Percentiles rank a stretch among this genome's conserved stretches.
Evolutionary conservation across 768 basidiomycete genomes (phyloP).

Genomic region (Pleurotus citrinopileatus): DNA sequence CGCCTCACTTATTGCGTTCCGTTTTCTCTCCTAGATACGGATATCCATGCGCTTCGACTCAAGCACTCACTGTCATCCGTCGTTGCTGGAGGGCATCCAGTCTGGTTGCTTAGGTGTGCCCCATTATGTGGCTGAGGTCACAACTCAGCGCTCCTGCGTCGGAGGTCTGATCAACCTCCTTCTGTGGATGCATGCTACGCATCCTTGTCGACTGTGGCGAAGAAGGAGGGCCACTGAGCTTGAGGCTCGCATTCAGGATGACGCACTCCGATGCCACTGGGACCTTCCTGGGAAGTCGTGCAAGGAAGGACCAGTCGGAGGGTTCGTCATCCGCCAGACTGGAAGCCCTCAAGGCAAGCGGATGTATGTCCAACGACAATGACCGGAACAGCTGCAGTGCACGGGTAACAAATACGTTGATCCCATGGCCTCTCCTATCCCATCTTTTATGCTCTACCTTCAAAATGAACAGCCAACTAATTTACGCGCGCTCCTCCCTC

Average conservation of each 20-base stretch:
- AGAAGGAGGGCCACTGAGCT: too few relatives aligned
- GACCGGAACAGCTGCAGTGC: conserved; percentile 41
- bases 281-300: too few relatives aligned
- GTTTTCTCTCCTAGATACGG: conserved; percentile 20
- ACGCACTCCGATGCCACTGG: too few relatives aligned
- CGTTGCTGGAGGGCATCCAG: too few relatives aligned
- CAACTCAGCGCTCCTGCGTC: neutral
- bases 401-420: conserved; percentile 30
- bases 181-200: too few relatives aligned
- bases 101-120: too few relatives aligned
- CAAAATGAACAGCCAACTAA: conserved; percentile 47
- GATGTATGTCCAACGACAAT: conserved; percentile 21
- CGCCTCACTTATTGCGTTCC: conserved; percentile 46
- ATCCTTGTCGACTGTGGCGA: too few relatives aligned
- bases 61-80: conserved; percentile 21
- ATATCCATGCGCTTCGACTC: conserved; percentile 8
- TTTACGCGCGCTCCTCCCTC: conserved; percentile 32
- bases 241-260: too few relatives aligned
- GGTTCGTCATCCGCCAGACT: too few relatives aligned
- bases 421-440: conserved; percentile 31
- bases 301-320: too few relatives aligned
- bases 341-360: too few relatives aligned
- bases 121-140: neutral
- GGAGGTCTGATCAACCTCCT: conserved; percentile 46
- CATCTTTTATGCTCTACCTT: conserved; percentile 37